phyloP scores from a whole-genome alignment of 2,329 filamentous ascomycete genomes.

The Cytospora schulzeri region DNA sequence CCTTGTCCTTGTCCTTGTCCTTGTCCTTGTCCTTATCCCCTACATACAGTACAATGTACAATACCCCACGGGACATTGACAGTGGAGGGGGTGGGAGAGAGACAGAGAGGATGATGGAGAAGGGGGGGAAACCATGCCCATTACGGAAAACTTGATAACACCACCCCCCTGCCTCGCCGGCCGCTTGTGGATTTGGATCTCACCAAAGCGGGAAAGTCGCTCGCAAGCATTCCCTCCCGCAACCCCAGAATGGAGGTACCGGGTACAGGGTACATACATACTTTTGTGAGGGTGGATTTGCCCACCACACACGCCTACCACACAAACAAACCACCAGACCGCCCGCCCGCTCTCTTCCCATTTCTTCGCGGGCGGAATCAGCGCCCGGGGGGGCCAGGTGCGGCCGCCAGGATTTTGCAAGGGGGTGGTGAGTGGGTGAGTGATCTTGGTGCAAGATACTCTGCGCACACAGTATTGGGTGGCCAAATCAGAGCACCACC shows the following conservation, averaged over 20 bases:
- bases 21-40: no score
- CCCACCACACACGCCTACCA: not conserved
- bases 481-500: not conserved
- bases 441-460: no score
- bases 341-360: constrained; percentile 9
- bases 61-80: not conserved
- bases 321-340: constrained; percentile 6
- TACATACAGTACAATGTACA: not conserved
- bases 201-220: not conserved
- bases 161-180: not conserved
- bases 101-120: no score
- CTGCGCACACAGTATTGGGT: not conserved
- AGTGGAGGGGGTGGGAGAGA: no score
- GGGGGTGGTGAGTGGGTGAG: no score
- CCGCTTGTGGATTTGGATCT: not conserved
- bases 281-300: not conserved
- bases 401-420: constrained; percentile 26
- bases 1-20: no score
- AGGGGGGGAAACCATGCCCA: not conserved
- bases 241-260: not conserved
- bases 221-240: not conserved
- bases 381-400: constrained; percentile 17
- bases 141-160: not conserved
- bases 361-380: constrained; percentile 8
- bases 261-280: not conserved